phyloP scores from a whole-genome alignment of 2,329 filamentous ascomycete species.

The Dendryphion nanum region DNA sequence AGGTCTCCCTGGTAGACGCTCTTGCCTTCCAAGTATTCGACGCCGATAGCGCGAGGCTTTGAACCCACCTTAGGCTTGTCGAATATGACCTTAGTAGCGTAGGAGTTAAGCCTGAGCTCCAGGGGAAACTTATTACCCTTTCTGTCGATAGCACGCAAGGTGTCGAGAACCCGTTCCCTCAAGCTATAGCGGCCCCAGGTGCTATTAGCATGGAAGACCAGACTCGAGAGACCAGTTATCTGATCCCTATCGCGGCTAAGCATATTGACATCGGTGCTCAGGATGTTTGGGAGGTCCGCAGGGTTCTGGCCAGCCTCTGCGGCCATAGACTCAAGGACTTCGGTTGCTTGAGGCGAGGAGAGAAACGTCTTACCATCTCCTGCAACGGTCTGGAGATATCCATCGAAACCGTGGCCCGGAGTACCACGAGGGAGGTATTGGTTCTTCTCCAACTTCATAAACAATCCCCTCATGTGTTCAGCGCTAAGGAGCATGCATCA shows the following conservation, averaged over 20 bases:
- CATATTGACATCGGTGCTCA: conserved; percentile 13
- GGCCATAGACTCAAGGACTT: no score
- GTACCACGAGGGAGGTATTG: conserved; percentile 25
- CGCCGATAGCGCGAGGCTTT: conserved; percentile 41
- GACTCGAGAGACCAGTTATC: conserved; percentile 39
- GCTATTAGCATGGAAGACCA: conserved; percentile 20
- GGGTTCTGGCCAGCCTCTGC: conserved; percentile 14
- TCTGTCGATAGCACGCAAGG: conserved; percentile 1
- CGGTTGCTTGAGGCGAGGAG: no score
- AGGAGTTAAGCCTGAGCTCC: conserved; percentile 34
- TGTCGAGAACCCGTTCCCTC: conserved; percentile 13
- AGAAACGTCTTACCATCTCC: no score
- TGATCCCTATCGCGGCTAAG: conserved; percentile 17
- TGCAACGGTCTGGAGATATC: no score
- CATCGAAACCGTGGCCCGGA: no score
- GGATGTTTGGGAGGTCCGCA: conserved; percentile 11
- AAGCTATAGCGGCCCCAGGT: conserved; percentile 18
- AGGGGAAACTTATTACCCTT: conserved; percentile 34
- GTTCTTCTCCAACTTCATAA: conserved; percentile 29
- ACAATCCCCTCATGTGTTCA: conserved; percentile 58
- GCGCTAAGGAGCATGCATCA: no score
- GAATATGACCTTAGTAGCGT: conserved; percentile 45
- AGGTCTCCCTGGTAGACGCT: conserved; percentile 46
- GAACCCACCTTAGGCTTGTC: conserved; percentile 22
- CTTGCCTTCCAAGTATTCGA: conserved; percentile 46